Evolutionary conservation across 495 filamentous ascomycete species (phyloP).

Genomic region (Niebla homalea): DNA sequence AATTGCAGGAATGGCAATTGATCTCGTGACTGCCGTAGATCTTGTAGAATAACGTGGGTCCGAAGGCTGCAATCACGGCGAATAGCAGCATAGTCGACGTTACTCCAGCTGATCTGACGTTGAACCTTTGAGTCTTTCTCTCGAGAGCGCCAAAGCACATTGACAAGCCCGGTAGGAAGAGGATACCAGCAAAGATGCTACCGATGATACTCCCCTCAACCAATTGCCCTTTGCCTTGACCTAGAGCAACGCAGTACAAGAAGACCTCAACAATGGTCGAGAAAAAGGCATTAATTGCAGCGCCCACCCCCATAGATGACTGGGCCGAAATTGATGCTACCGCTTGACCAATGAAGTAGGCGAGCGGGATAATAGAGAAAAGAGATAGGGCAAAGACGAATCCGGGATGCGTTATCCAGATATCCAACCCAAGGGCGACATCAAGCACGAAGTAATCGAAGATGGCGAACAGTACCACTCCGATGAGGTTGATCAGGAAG

Average conservation of each 20-base stretch:
- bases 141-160: constrained; percentile 99
- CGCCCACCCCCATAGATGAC: constrained; percentile 98
- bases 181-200: constrained; percentile 91
- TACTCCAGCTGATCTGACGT: constrained; percentile 90
- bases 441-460: constrained; percentile 77
- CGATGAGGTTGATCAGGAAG: constrained; percentile 93
- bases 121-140: constrained; percentile 97
- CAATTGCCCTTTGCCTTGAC: constrained; percentile 80
- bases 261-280: constrained; percentile 98
- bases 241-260: constrained; percentile 89
- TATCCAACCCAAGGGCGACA: constrained; percentile 50
- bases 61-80: constrained; percentile 92
- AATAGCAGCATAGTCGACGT: constrained; percentile 98
- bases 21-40: constrained; percentile 97
- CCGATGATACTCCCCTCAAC: constrained; percentile 96
- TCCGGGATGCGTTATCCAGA: constrained; percentile 60
- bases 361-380: constrained; percentile 89
- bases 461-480: constrained; percentile 79
- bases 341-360: constrained; percentile 98
- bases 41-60: constrained; percentile 96
- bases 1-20: constrained; percentile 66
- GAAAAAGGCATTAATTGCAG: constrained; percentile 97
- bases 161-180: constrained; percentile 91
- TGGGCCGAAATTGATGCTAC: constrained; percentile 99
- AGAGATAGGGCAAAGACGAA: constrained; percentile 77